Evolutionary conservation across 2,329 filamentous ascomycete genomes (phyloP).

Genomic region (Colletotrichum scovillei): DNA sequence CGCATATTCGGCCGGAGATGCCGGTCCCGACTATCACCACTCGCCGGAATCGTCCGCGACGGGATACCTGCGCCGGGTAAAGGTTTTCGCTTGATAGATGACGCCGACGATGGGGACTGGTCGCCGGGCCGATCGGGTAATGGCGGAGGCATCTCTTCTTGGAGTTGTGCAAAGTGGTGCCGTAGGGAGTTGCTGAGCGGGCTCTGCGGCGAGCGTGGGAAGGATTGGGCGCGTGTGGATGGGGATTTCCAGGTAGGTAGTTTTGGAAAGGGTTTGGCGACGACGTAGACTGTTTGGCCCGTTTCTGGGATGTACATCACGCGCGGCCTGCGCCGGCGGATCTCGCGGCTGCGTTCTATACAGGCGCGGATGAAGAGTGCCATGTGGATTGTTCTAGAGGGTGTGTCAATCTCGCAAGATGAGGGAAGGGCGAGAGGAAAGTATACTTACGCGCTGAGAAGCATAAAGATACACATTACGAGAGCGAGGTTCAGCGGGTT

Average conservation of each 20-base stretch:
- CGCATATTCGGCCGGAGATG: constrained; percentile 29
- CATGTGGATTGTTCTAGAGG: constrained; percentile 38
- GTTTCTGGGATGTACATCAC: constrained; percentile 40
- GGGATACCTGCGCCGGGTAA: background rate
- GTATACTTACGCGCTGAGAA: constrained; percentile 2
- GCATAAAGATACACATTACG: constrained; percentile 11
- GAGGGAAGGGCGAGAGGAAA: background rate
- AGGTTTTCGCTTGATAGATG: constrained; percentile 13
- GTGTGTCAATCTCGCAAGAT: background rate
- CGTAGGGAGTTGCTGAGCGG: background rate
- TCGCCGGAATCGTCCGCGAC: background rate
- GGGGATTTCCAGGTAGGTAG: constrained; percentile 10
- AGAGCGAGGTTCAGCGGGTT: background rate
- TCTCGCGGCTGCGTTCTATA: constrained; percentile 38
- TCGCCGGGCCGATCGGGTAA: background rate
- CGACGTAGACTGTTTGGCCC: constrained; percentile 38
- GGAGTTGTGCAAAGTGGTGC: background rate
- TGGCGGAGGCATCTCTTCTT: constrained; percentile 4
- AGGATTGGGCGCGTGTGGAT: background rate
- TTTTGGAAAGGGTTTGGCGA: constrained; percentile 36
- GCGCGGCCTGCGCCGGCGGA: constrained; percentile 34
- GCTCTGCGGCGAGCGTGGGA: constrained; percentile 1
- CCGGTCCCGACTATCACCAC: background rate
- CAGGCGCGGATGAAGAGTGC: constrained; percentile 43
- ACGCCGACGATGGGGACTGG: background rate